Conservation (phyloP, 1,284 basidiomycete species). For the Retiboletus fuscus region DNA sequence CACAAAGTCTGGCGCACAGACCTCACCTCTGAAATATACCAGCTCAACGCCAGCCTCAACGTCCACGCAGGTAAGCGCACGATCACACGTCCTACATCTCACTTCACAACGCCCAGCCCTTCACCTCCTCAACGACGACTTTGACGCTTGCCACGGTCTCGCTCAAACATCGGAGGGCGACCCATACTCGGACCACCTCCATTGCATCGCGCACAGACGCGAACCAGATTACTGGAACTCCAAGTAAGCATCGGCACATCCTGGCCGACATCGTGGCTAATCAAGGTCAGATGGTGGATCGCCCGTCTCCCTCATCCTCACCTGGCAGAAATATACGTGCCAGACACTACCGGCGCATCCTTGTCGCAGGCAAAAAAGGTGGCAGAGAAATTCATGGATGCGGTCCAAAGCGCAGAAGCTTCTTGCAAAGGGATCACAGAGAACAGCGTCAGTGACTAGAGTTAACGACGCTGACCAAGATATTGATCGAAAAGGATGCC, state of each 20-base stretch:
- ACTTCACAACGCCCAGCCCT: constrained; percentile 30
- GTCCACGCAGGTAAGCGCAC: constrained; percentile 33
- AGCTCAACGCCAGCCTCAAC: constrained; percentile 34
- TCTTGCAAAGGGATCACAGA: constrained; percentile 29
- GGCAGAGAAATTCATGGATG: constrained; percentile 31
- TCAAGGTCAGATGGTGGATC: constrained; percentile 37
- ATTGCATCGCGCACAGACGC: constrained; percentile 44
- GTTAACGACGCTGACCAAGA: constrained; percentile 42
- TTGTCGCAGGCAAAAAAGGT: constrained; percentile 29
- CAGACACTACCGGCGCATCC: no score
- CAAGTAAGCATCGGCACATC: constrained; percentile 33
- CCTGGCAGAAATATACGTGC: no score
- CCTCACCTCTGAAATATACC: constrained; percentile 41
- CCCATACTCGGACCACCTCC: constrained; percentile 42
- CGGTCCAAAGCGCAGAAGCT: constrained; percentile 24
- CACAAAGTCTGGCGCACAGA: constrained; percentile 36
- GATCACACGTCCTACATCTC: not conserved
- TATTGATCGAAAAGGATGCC: constrained; percentile 33
- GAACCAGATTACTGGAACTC: constrained; percentile 45
- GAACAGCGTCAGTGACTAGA: constrained; percentile 44
- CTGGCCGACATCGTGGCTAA: not conserved
- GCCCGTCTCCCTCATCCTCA: no score
- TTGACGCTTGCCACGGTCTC: constrained; percentile 42
- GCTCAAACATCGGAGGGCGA: constrained; percentile 44
- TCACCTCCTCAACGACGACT: constrained; percentile 49